phyloP scores from a whole-genome alignment of 139 green algal genomes.

The Asterochloris erici region DNA sequence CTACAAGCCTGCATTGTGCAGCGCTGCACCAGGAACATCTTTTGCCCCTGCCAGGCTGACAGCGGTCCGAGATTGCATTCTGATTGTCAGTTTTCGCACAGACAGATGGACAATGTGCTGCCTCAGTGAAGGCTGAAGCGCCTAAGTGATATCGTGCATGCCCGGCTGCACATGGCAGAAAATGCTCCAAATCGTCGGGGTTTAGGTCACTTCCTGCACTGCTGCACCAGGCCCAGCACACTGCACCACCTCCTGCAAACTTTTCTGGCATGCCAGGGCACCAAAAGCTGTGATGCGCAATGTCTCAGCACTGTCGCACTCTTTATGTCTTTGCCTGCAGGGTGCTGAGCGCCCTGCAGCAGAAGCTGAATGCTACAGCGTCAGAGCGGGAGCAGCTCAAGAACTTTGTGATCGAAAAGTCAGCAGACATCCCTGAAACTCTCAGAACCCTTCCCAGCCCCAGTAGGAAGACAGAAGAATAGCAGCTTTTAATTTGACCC shows the following conservation, averaged over 20 bases:
- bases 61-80: too few relatives aligned
- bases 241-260: not conserved
- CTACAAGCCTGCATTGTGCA: too few relatives aligned
- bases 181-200: not conserved
- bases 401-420: constrained; percentile 36
- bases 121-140: too few relatives aligned
- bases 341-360: constrained; percentile 30
- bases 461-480: not conserved
- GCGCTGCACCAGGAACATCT: too few relatives aligned
- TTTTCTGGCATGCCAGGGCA: not conserved
- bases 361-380: constrained; percentile 28
- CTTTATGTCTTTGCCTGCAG: not conserved
- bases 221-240: not conserved
- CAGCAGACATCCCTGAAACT: constrained; percentile 26
- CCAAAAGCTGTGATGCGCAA: not conserved
- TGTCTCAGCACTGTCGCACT: too few relatives aligned
- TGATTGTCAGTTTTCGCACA: too few relatives aligned
- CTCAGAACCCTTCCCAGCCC: constrained; percentile 25
- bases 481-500: too few relatives aligned
- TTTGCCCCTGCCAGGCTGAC: too few relatives aligned
- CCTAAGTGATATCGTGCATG: too few relatives aligned
- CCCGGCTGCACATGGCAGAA: too few relatives aligned
- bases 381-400: constrained; percentile 26
- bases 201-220: not conserved
- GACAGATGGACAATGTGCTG: too few relatives aligned